Evolutionary conservation across 2,329 filamentous ascomycete species (phyloP).

Genomic region (Diaporthe citri): DNA sequence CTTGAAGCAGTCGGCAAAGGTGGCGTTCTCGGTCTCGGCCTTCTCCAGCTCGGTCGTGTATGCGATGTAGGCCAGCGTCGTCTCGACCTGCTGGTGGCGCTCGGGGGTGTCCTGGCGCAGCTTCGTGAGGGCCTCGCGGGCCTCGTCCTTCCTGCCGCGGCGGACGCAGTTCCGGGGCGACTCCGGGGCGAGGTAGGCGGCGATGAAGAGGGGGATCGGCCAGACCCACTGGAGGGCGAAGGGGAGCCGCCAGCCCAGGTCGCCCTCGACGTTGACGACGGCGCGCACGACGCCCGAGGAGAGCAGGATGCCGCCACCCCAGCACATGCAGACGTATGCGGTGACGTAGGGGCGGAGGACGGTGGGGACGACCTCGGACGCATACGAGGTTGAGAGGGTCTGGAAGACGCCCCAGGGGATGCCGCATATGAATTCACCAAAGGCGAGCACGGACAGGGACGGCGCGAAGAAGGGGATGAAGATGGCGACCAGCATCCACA

Average conservation of each 20-base stretch:
- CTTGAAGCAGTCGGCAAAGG: constrained; percentile 44
- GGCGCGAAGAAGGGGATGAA: constrained; percentile 53
- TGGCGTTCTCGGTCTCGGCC: constrained; percentile 43
- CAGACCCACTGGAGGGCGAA: constrained; percentile 57
- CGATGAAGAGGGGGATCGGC: constrained; percentile 51
- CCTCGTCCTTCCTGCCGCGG: constrained; percentile 46
- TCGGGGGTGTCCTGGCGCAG: constrained; percentile 44
- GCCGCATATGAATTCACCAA: constrained; percentile 54
- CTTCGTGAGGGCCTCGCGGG: constrained; percentile 44
- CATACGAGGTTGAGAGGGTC: constrained; percentile 53
- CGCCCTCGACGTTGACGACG: constrained; percentile 46
- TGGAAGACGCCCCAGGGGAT: constrained; percentile 54
- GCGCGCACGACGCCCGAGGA: constrained; percentile 50
- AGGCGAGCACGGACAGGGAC: constrained; percentile 50
- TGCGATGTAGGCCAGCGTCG: constrained; percentile 44
- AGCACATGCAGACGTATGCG: constrained; percentile 55
- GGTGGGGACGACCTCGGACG: constrained; percentile 51
- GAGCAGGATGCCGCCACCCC: constrained; percentile 55
- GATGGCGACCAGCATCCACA: constrained; percentile 52
- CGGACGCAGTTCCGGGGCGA: constrained; percentile 54
- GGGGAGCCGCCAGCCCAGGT: constrained; percentile 53
- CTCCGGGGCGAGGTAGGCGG: constrained; percentile 52
- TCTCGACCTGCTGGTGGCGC: constrained; percentile 46
- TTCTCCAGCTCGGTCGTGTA: constrained; percentile 44
- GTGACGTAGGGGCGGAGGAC: constrained; percentile 53